Evolutionary conservation across 2,329 filamentous ascomycete species (phyloP), one percentile per base, ranked within the genome.

Genomic region (Tympanopsis confertula): DNA sequence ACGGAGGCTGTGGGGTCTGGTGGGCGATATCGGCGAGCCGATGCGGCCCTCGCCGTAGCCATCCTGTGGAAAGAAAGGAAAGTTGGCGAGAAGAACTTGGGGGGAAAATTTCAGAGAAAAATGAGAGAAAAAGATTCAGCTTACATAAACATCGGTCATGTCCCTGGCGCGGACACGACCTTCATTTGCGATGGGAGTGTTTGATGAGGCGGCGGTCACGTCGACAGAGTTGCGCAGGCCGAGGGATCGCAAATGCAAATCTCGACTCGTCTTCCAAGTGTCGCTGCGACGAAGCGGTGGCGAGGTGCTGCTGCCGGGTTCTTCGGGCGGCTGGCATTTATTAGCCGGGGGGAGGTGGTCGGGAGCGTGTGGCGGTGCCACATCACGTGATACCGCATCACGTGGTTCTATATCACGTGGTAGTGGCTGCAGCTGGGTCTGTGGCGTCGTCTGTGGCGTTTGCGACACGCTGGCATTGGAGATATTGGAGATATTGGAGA

Each of bases 71-170:
- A 35, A 17, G 30, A 38, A 30, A 37, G 28, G 30, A 39, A 30
- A 15, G 20, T 41, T 36, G 22, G 28, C 20, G 35, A 40, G 26
- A 22, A 18, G 19, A 33, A 36, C 13, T 28, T 17, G 24, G 24
- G 12, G 35, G 20, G 36, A 26, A 38, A 35, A 37, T 39, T 5
- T 18, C 37, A 35, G 18, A 36, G 42, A 38, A 41, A 39, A 37
- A 39, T 44, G 42, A 30, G 37, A 41, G 41, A 42, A 39, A 44
- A 42, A 45, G 43, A 41, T 47, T 48, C 28, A 39, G 83, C 86
- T 82, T 75, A 94, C 87, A 67, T 84, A 94, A 65, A 93, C 81
- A 70, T 94, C 86, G 59, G 85, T 72, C 86, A 94, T 94, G 64
- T 81, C 82, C 68, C 78, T 82, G 56, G 81, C 66, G 58, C 85